A percentile compares a stretch with the other conserved stretches of the same genome.
These are phyloP conservation scores for Picochlorum sp. DNA, from an alignment of 139 green algal genomes.

Conservation along the genomic window DNA sequence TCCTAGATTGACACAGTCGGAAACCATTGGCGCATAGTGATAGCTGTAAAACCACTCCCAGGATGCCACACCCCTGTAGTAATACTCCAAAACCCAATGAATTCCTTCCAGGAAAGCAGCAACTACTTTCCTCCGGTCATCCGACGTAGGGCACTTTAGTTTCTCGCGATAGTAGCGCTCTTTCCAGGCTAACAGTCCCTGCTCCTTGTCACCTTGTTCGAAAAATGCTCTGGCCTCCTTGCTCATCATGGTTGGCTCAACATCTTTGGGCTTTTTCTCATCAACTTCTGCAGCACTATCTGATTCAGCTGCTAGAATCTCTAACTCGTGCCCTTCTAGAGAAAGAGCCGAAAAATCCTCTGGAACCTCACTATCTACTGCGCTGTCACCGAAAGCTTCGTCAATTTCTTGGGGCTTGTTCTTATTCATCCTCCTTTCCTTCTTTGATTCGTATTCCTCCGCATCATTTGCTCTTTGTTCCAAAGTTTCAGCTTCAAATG, in stretches of 20 bases:
- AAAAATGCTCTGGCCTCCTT: slow-evolving; percentile 62
- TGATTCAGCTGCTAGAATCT: slow-evolving; percentile 33
- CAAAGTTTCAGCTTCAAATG: slow-evolving; percentile 61
- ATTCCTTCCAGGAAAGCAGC: slow-evolving; percentile 62
- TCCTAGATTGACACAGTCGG: slow-evolving; percentile 37
- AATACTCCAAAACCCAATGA: slow-evolving; percentile 92
- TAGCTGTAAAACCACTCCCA: slow-evolving; percentile 93
- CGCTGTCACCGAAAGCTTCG: slow-evolving; percentile 39
- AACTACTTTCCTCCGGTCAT: slow-evolving; percentile 27
- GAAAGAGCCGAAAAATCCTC: too few species aligned
- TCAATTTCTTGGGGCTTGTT: slow-evolving; percentile 5
- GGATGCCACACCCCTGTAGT: slow-evolving; percentile 83
- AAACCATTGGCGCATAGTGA: slow-evolving; percentile 85
- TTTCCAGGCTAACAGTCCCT: slow-evolving; percentile 64
- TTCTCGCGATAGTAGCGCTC: slow-evolving; percentile 81
- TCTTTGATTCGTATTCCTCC: slow-evolving; percentile 65
- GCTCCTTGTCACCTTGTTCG: slow-evolving; percentile 47
- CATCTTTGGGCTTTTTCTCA: background rate
- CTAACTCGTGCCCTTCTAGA: slow-evolving; percentile 23
- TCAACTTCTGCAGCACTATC: slow-evolving; percentile 8
- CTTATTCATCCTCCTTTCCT: slow-evolving; percentile 9
- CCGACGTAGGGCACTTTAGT: slow-evolving; percentile 35
- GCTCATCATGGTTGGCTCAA: slow-evolving; percentile 78
- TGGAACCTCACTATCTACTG: slow-evolving; percentile 7
- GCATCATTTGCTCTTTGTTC: slow-evolving; percentile 69